Conservation (phyloP, 768 basidiomycete species). For the Omphalotus guepiniiformis region DNA sequence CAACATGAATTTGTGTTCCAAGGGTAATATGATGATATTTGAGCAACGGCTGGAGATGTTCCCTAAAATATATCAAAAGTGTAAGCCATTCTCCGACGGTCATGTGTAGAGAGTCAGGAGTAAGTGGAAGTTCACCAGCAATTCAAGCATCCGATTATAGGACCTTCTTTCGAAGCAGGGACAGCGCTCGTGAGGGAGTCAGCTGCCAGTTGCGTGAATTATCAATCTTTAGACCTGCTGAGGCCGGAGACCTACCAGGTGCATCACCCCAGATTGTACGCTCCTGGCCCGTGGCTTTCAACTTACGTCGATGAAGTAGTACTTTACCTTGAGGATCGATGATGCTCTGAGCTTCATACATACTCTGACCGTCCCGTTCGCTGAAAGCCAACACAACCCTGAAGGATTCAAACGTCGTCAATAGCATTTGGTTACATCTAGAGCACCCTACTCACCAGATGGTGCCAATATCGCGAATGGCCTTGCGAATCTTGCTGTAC, state of each 20-base stretch:
- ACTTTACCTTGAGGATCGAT: constrained; percentile 14
- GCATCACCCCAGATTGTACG: constrained; percentile 19
- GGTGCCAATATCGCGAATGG: constrained; percentile 13
- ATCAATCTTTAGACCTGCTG: neutral
- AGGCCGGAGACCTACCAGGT: constrained; percentile 8
- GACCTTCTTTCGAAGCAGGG: constrained; percentile 10
- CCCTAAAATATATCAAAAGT: constrained; percentile 8
- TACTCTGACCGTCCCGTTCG: constrained; percentile 14
- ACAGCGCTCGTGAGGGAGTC: constrained; percentile 15
- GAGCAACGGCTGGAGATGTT: constrained; percentile 17
- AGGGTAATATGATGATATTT: constrained; percentile 15
- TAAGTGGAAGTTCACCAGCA: constrained; percentile 11
- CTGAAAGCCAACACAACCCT: constrained; percentile 17
- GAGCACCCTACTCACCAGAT: constrained; percentile 8
- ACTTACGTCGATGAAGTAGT: constrained; percentile 16
- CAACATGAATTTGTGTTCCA: constrained; percentile 14
- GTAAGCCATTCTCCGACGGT: neutral
- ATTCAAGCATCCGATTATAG: constrained; percentile 9
- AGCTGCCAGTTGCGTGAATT: neutral
- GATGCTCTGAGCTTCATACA: constrained; percentile 16
- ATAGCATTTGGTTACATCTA: neutral
- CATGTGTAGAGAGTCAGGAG: neutral
- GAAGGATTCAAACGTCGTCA: neutral
- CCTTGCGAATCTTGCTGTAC: constrained; percentile 12
- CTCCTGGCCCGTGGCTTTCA: constrained; percentile 18